A percentile compares a stretch with the other conserved stretches of the same genome.
These are phyloP conservation scores for Fusarium newnesense DNA, from an alignment of 2,329 filamentous ascomycete species.

Conservation along the genomic window DNA sequence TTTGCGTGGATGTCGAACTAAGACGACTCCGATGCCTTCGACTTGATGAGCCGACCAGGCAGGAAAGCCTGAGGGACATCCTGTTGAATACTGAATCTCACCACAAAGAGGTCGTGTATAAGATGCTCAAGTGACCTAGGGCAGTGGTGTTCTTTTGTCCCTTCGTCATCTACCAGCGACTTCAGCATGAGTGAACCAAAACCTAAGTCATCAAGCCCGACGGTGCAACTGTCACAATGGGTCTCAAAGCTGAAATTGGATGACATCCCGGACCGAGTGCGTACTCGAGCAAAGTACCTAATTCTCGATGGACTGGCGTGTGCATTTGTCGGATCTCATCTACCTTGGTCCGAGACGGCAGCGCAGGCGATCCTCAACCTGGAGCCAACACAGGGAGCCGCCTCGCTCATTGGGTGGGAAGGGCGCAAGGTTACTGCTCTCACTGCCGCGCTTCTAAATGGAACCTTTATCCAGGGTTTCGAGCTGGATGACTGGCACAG, in stretches of 20 bases:
- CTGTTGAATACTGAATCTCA: neutral
- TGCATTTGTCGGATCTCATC: constrained; percentile 4
- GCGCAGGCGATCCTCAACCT: neutral
- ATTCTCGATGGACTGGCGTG: constrained; percentile 1
- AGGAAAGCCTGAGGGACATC: neutral
- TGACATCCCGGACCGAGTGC: neutral
- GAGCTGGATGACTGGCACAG: constrained; percentile 10
- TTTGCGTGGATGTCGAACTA: neutral
- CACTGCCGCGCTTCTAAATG: constrained; percentile 2
- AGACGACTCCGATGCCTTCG: neutral
- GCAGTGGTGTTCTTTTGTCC: no score
- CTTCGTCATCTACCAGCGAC: neutral
- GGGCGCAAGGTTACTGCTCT: neutral
- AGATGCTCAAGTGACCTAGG: neutral
- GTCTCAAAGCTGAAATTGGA: neutral
- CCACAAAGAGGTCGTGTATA: neutral
- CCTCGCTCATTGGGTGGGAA: neutral
- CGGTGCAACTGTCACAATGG: constrained; percentile 3
- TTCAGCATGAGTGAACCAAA: neutral
- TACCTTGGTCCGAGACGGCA: constrained; percentile 3
- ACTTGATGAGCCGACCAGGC: neutral
- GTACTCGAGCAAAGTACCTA: neutral
- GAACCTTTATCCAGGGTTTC: constrained; percentile 8
- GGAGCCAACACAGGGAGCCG: neutral
- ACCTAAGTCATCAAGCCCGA: neutral